Evolutionary conservation across 2,329 filamentous ascomycete species (phyloP), one percentile per base, ranked within the genome.

Genomic region (Ophiocordyceps sinensis): DNA sequence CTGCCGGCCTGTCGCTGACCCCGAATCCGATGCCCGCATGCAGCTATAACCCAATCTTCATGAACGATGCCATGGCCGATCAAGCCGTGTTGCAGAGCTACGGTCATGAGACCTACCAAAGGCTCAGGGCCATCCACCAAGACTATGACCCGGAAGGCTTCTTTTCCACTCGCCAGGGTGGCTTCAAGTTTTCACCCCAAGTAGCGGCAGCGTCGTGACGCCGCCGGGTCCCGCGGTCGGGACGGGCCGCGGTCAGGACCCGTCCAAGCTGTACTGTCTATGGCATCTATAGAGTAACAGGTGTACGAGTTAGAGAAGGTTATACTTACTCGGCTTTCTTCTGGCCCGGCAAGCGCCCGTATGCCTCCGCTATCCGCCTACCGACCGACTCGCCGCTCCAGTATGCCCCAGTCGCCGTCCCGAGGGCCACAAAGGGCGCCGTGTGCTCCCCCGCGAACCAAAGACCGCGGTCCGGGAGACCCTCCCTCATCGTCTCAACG

Each of bases 381-480:
- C 73, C 87, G 29, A 87, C 83, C 17, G 71, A 73, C 64, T 94
- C 85, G 1, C 88, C 88, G 56, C 83, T 86, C 85, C 85, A 94
- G 58, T 86, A 95, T 11, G 89, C 89, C 1, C 89, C 89, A 1
- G 86, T 93, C 12, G 81, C 83, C 5, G 88, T 95, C 0, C 88
- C 89, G 45, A 95, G 60, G 11, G 84, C 87, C 26, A 93, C 79
- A 64, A 94, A 94, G 5, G 88, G 87, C 41, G 85, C 81, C 19
- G 86, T 94, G 62, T 94, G 87, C 62, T 94, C 87, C 0, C 87
- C 87, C 0, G 87, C 87, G 48, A 94, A 68, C 87, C 87, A 94
- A 9, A 94, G 55, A 0, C 83, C 78, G 19, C 76, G 65, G 12
- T 75, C 76, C 1, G 78, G 79, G 48, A 82, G 50, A 1, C 80